A percentile compares a stretch with the other conserved stretches of the same genome.
Conservation (phyloP, 768 basidiomycete species). For the Megacollybia marginata region DNA sequence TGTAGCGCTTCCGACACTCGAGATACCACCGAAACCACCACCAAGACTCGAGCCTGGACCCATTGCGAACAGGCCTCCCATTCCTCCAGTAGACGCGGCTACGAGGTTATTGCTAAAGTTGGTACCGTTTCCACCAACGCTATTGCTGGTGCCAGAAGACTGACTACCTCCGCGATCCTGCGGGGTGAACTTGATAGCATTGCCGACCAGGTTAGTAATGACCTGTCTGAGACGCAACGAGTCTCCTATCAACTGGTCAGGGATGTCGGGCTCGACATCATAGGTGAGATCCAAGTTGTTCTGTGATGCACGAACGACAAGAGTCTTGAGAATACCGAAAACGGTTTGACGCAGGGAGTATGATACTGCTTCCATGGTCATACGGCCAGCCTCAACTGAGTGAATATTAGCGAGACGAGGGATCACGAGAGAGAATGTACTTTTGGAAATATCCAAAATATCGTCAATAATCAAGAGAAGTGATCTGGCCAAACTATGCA, state of each 20-base stretch:
- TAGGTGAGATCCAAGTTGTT: conserved; percentile 95
- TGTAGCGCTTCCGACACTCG: background rate
- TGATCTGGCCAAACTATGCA: conserved; percentile 90
- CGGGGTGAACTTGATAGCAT: conserved; percentile 97
- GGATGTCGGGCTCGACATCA: conserved; percentile 91
- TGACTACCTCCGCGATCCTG: conserved; percentile 38
- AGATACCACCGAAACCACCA: background rate
- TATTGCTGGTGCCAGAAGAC: background rate
- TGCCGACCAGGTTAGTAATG: conserved; percentile 91
- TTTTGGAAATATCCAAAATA: conserved; percentile 99
- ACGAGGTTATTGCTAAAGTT: background rate
- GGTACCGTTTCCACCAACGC: background rate
- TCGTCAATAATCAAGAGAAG: conserved; percentile 97
- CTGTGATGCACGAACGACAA: conserved; percentile 95
- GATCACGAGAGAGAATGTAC: conserved; percentile 41
- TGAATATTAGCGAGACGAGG: conserved; percentile 5
- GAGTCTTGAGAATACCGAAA: conserved; percentile 95
- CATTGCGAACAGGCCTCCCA: background rate
- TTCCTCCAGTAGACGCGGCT: background rate
- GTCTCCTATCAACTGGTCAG: conserved; percentile 95
- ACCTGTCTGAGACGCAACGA: conserved; percentile 91
- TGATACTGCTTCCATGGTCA: conserved; percentile 99
- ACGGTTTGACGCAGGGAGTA: conserved; percentile 97
- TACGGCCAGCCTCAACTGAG: conserved; percentile 94
- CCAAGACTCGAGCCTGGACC: background rate